Conservation (phyloP, 805 yeast species). For the Kodamaea fukazawae region DNA sequence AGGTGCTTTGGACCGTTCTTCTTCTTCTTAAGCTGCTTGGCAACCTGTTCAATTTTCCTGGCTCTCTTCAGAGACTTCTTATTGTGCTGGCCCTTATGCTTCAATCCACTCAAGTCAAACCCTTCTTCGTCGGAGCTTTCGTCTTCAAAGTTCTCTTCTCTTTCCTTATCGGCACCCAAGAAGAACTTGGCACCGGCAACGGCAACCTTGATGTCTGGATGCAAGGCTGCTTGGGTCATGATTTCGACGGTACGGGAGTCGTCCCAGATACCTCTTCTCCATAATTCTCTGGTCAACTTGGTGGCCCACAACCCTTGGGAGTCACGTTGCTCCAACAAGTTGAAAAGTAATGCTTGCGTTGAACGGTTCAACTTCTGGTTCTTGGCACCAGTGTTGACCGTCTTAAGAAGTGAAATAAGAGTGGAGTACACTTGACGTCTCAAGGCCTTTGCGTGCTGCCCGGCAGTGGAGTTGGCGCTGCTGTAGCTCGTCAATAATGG, state of each 20-base stretch:
- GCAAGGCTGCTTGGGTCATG: slow-evolving; percentile 93
- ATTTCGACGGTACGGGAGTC: slow-evolving; percentile 96
- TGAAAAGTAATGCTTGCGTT: slow-evolving; percentile 89
- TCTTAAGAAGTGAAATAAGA: slow-evolving; percentile 71
- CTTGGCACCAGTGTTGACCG: slow-evolving; percentile 83
- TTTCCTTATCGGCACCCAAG: slow-evolving; percentile 91
- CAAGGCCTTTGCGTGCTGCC: slow-evolving; percentile 74
- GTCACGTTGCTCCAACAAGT: slow-evolving; percentile 74
- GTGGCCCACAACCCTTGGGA: slow-evolving; percentile 93
- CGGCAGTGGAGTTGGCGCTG: slow-evolving; percentile 39
- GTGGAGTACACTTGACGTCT: slow-evolving; percentile 81
- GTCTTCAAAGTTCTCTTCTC: slow-evolving; percentile 80
- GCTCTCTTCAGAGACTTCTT: slow-evolving; percentile 79
- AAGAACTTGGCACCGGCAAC: slow-evolving; percentile 88
- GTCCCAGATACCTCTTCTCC: slow-evolving; percentile 99
- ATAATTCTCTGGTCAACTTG: slow-evolving; percentile 86
- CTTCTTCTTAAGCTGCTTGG: slow-evolving; percentile 66
- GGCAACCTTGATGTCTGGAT: slow-evolving; percentile 82
- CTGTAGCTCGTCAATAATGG: slow-evolving; percentile 74
- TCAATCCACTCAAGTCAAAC: slow-evolving; percentile 67
- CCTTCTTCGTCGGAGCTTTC: slow-evolving; percentile 68
- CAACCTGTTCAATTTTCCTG: slow-evolving; percentile 74
- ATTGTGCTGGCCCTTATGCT: slow-evolving; percentile 79
- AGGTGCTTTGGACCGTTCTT: slow-evolving; percentile 43
- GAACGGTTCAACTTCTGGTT: slow-evolving; percentile 86